phyloP scores from a whole-genome alignment of 306 rosid genomes.

The Prunus padus region DNA sequence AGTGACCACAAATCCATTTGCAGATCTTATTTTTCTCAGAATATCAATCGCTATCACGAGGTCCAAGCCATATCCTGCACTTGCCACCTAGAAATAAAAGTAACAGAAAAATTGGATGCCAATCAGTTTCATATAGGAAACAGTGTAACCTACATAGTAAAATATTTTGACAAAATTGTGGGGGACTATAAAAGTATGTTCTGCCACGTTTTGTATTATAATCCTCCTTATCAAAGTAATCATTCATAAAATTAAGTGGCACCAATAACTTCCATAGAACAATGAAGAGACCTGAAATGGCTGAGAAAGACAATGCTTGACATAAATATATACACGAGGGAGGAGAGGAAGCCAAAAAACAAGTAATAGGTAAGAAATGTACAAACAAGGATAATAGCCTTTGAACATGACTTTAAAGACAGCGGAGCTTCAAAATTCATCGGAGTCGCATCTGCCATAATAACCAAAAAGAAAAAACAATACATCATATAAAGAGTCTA shows the following conservation, averaged over 20 bases:
- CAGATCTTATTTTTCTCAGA: constrained; percentile 62
- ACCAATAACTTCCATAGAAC: neutral
- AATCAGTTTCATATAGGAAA: neutral
- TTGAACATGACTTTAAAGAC: constrained; percentile 51
- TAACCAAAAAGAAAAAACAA: constrained; percentile 14
- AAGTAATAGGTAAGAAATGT: constrained; percentile 73
- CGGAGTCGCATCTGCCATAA: constrained; percentile 60
- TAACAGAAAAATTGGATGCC: neutral
- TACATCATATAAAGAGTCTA: neutral
- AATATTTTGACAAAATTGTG: constrained; percentile 3
- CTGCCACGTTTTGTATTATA: neutral
- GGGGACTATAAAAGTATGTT: neutral
- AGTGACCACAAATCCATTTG: constrained; percentile 64
- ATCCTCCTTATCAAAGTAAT: neutral
- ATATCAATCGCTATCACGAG: constrained; percentile 55
- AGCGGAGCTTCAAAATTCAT: constrained; percentile 48
- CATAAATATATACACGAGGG: neutral
- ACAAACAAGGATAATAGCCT: constrained; percentile 95
- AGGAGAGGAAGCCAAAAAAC: neutral
- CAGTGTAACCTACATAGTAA: constrained; percentile 1
- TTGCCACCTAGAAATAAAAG: constrained; percentile 65
- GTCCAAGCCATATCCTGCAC: constrained; percentile 89
- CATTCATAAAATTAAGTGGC: neutral
- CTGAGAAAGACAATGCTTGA: neutral
- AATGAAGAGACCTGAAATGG: neutral